phyloP scores from a whole-genome alignment of 768 basidiomycete genomes.

The Steccherinum ochraceum region DNA sequence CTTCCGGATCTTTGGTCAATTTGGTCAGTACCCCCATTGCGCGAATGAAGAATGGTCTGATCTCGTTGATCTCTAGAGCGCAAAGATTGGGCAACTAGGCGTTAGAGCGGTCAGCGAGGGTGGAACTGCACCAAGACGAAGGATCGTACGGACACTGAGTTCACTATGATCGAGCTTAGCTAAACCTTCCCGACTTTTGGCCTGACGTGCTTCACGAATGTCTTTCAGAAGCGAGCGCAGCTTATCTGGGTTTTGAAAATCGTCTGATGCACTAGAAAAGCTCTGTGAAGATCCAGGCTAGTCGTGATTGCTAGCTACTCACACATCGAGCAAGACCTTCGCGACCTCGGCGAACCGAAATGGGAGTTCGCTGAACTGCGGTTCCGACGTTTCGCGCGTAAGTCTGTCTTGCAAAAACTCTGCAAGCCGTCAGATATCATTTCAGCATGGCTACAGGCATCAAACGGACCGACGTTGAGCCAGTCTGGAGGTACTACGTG shows the following conservation, averaged over 20 bases:
- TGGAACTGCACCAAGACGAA: background rate
- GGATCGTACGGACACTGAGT: constrained; percentile 52
- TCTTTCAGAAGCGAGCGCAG: constrained; percentile 86
- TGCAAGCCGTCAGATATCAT: constrained; percentile 22
- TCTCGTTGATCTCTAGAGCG: constrained; percentile 92
- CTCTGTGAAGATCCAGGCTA: constrained; percentile 1
- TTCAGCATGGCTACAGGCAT: background rate
- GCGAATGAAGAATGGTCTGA: constrained; percentile 81
- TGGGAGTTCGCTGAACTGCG: constrained; percentile 74
- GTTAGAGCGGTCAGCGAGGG: background rate
- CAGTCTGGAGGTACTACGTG: constrained; percentile 87
- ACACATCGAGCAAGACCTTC: constrained; percentile 93
- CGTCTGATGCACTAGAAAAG: constrained; percentile 76
- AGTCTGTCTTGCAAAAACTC: constrained; percentile 78
- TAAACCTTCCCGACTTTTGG: constrained; percentile 86
- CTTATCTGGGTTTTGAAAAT: constrained; percentile 78
- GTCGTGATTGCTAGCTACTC: constrained; percentile 24
- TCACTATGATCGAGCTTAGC: constrained; percentile 75
- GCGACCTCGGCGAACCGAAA: constrained; percentile 88
- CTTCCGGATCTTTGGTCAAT: constrained; percentile 30
- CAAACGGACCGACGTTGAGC: constrained; percentile 70
- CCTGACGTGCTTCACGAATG: constrained; percentile 91
- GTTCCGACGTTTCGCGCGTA: constrained; percentile 63
- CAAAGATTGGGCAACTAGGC: constrained; percentile 75
- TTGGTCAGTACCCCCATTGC: constrained; percentile 72